Base-by-base conservation (phyloP, 768 basidiomycete species). In the Mrakia blollopis region DNA sequence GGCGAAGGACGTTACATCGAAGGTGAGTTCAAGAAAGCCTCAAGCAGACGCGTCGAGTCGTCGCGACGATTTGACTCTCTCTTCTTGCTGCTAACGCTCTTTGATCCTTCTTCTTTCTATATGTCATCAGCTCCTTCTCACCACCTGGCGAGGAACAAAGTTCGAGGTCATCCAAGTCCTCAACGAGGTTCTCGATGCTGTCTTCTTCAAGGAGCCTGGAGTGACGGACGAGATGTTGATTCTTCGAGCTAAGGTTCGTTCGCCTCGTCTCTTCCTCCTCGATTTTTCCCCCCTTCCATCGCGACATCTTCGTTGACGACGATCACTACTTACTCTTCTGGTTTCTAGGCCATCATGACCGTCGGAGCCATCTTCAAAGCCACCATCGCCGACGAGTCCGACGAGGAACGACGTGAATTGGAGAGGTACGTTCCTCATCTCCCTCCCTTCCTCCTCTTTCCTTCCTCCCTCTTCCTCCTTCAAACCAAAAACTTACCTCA, bases 71-170 rank as follows among this genome's bases (percentile, higher is more conserved):
- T 44, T 13, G 13, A 28, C 6, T 6, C 44, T 16, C 8, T 32
- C 30, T 35, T 18, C 4, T 71, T 16, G 25, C 41, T 25, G n/a
- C 25, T 61, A 3, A 7, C 41, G 7, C 54, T 54, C 6, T 8
- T 11, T 30, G 8, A n/a, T 52, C 32, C 16, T 25, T 41, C 25
- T n/a, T 14, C 18, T 37, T 63, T 11, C 41, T 30, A 61, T n/a
- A n/a, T n/a, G n/a, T n/a, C n/a, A n/a, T n/a, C 78, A 92, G 90
- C 94, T 97, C 82, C 88, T 98, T 85, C 89, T 98, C 39, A 96
- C 95, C 9, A 96, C 96, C 35, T 99, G 97, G 97, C 90, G 94
- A 76, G 97, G 96, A 21, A 96, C 95, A 4, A 89, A 95, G 72
- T 89, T 98, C 82, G 97, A 99, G 85, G 94, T 98, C 60, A 88